Base-by-base conservation (phyloP, 1,139 yeast genomes). In the Zygoascus hellenicus region DNA sequence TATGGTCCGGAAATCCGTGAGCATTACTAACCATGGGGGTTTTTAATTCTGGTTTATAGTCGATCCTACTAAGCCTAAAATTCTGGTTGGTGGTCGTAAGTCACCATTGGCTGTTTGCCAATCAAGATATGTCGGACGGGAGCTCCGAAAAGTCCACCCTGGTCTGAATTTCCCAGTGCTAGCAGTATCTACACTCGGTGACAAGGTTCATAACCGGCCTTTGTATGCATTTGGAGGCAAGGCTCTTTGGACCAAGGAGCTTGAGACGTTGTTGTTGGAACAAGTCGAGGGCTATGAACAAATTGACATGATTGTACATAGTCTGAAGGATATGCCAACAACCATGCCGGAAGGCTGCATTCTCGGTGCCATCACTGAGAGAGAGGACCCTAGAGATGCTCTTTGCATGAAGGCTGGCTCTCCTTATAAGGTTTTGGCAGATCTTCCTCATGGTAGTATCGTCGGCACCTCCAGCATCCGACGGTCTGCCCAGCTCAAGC, bases 401-500 rank as follows among this genome's bases (percentile, higher is more conserved):
- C 71, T 92, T n/a, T 80, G 88, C 43, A 85, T 92, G 95, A 78
- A 78, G 49, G 59, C 65, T 9, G 81, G 77, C 32, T 81, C 90
- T 2, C 69, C 78, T 6, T 85, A 83, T 67, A 80, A 73, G 54
- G 59, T 71, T 5, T 72, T 92, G 46, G 71, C 67, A 1, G 96
- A 90, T 13, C 74, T 92, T 54, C 97, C 98, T 0, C 77, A 67
- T 4, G 96, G 96, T 2, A 72, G 94, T 9, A 76, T 89, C 35
- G 96, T 92, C 16, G 98, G 98, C 31, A 92, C 98, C 1, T 87
- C 96, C 2, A 87, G 96, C 1, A 83, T 92, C 42, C 80, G 98
- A 66, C 78, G 98, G 59, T 85, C 95, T 35, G 95, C 98, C 4
- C 95, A 70, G 67, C 68, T 74, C 65, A 77, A 67, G 70, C 80